Evolutionary conservation across 2,329 filamentous ascomycete genomes (phyloP).

Genomic region (Hymenotorrendiella dingleyae): DNA sequence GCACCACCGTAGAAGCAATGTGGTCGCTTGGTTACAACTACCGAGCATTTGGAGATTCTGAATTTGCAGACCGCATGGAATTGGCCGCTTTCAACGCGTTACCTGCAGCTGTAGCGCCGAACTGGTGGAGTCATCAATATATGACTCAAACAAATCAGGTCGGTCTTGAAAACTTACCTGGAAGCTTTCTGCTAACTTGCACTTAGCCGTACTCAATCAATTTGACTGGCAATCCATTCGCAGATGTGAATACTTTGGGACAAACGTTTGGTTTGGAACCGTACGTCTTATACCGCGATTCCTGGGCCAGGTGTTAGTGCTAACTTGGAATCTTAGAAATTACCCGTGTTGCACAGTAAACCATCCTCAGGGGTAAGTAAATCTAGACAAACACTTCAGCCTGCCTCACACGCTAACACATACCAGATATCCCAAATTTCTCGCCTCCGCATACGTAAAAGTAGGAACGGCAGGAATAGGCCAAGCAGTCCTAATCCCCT

Average conservation of each 20-base stretch:
- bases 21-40: slow-evolving; percentile 33
- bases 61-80: slow-evolving; percentile 47
- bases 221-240: background rate
- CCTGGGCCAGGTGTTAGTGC: background rate
- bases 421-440: slow-evolving; percentile 45
- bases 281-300: background rate
- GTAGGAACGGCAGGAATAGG: slow-evolving; percentile 37
- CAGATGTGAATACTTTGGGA: background rate
- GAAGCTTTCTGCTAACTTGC: background rate
- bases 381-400: background rate
- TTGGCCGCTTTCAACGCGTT: slow-evolving; percentile 49
- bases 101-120: slow-evolving; percentile 43
- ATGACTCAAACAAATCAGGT: slow-evolving; percentile 49
- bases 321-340: background rate
- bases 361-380: slow-evolving; percentile 40
- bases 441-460: slow-evolving; percentile 37
- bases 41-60: slow-evolving; percentile 29
- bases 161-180: slow-evolving; percentile 28
- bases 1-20: slow-evolving; percentile 31
- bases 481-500: slow-evolving; percentile 42
- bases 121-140: slow-evolving; percentile 54
- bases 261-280: background rate
- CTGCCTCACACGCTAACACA: background rate
- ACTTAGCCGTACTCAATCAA: background rate
- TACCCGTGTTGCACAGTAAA: slow-evolving; percentile 47